phyloP scores from a whole-genome alignment of 78 protist genomes.

The Carpediemonas membranifera region DNA sequence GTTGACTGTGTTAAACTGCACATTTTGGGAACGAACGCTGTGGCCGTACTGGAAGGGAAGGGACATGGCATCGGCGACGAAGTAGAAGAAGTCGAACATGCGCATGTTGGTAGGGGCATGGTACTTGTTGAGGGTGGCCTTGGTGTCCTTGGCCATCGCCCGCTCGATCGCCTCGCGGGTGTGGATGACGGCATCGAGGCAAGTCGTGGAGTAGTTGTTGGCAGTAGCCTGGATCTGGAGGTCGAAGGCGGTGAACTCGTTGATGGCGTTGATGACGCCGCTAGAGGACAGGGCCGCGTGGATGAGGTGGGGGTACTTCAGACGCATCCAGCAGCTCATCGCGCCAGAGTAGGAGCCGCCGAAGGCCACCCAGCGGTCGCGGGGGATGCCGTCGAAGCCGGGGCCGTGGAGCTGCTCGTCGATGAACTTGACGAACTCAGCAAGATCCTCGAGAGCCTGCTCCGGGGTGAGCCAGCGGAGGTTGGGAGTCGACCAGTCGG shows the following conservation, averaged over 20 bases:
- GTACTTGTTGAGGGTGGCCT: neutral
- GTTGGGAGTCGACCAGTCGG: conserved; percentile 34
- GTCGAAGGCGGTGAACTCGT: conserved; percentile 22
- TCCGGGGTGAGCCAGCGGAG: conserved; percentile 40
- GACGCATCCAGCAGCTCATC: conserved; percentile 23
- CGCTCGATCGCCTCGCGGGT: conserved; percentile 12
- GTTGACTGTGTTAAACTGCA: no score
- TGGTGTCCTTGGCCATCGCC: neutral
- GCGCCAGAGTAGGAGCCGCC: conserved; percentile 51
- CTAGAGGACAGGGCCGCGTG: conserved; percentile 3
- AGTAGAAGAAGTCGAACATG: conserved; percentile 10
- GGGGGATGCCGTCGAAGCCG: neutral
- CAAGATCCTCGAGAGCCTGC: conserved; percentile 52
- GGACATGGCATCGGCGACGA: conserved; percentile 28
- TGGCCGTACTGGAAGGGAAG: conserved; percentile 25
- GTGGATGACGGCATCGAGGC: conserved; percentile 3
- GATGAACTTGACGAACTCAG: neutral
- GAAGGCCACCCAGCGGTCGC: neutral
- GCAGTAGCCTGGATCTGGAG: neutral
- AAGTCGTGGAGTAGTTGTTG: conserved; percentile 2
- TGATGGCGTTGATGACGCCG: conserved; percentile 28
- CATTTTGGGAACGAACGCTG: no score
- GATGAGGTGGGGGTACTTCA: conserved; percentile 33
- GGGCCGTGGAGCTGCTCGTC: conserved; percentile 4
- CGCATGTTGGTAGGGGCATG: neutral